These are phyloP conservation scores for Solanum corneliomulleri DNA, from an alignment of 257 asterid genomes.

Conservation along the genomic window DNA sequence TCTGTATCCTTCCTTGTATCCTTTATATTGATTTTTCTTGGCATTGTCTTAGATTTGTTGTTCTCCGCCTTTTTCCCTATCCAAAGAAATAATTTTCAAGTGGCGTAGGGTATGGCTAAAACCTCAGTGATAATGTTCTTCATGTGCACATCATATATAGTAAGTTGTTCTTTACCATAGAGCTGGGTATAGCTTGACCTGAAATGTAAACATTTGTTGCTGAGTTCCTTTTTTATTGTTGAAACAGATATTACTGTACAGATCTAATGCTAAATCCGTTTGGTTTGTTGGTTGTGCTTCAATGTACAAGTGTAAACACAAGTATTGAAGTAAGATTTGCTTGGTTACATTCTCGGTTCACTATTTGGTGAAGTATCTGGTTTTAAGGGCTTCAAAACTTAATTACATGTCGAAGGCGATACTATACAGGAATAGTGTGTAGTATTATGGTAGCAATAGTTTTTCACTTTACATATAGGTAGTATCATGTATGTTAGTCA, in stretches of 20 bases:
- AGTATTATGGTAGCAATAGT: neutral
- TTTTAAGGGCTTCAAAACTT: neutral
- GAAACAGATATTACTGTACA: neutral
- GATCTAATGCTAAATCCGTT: neutral
- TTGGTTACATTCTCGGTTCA: neutral
- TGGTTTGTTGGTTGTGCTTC: neutral
- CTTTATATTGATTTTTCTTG: slow-evolving; percentile 19
- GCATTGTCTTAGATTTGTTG: neutral
- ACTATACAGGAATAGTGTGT: neutral
- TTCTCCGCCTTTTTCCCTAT: neutral
- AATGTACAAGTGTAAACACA: neutral
- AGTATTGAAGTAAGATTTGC: neutral
- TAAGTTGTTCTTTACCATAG: neutral
- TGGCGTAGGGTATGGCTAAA: neutral
- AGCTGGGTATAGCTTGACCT: neutral
- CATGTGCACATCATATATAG: neutral
- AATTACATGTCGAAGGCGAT: neutral
- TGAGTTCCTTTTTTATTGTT: neutral
- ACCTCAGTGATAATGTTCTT: neutral
- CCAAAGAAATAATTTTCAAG: neutral
- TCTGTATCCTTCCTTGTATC: slow-evolving; percentile 89
- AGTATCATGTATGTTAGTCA: neutral
- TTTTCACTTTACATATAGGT: neutral
- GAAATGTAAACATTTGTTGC: neutral
- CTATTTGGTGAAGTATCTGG: neutral